These are phyloP conservation scores for Batrachochytrium dendrobatidis DNA, from an alignment of 371 early-diverging fungal genomes.

Conservation along the genomic window DNA sequence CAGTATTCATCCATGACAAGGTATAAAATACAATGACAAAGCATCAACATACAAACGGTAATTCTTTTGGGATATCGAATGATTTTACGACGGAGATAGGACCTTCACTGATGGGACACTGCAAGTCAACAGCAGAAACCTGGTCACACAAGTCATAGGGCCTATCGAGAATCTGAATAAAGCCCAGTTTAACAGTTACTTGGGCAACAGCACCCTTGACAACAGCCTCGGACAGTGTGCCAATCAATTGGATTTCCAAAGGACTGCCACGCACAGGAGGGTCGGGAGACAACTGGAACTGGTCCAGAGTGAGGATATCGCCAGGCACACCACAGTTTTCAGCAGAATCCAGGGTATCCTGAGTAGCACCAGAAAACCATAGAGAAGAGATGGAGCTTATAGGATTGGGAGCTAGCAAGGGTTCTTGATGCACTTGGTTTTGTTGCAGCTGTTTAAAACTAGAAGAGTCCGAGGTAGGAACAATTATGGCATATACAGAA, in stretches of 20 bases:
- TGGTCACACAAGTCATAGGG: slow-evolving; percentile 36
- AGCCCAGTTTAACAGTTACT: slow-evolving; percentile 38
- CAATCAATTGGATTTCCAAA: slow-evolving; percentile 26
- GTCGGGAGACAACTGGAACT: slow-evolving; percentile 30
- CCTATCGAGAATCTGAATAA: slow-evolving; percentile 36
- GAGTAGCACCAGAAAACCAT: too few relatives aligned
- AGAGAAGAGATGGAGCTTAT: too few relatives aligned
- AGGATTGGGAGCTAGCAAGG: too few relatives aligned
- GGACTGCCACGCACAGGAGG: slow-evolving; percentile 34
- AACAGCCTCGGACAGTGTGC: slow-evolving; percentile 26
- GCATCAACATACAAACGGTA: slow-evolving; percentile 32
- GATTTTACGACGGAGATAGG: slow-evolving; percentile 22
- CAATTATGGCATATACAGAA: too few relatives aligned
- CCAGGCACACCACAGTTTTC: slow-evolving; percentile 17
- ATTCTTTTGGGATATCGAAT: slow-evolving; percentile 34
- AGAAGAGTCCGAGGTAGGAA: too few relatives aligned
- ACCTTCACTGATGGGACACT: slow-evolving; percentile 40
- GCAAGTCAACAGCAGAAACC: slow-evolving; percentile 22
- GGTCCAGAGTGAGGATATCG: slow-evolving; percentile 28
- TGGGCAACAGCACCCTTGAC: slow-evolving; percentile 29
- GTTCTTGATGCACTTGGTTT: too few relatives aligned
- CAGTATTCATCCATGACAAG: slow-evolving; percentile 1
- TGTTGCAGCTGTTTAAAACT: too few relatives aligned
- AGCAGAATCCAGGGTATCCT: slow-evolving; percentile 9
- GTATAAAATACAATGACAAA: not conserved